Evolutionary conservation across 106 monocot genomes (phyloP), one percentile per base, ranked within the genome.

Genomic region (Acorus calamus): DNA sequence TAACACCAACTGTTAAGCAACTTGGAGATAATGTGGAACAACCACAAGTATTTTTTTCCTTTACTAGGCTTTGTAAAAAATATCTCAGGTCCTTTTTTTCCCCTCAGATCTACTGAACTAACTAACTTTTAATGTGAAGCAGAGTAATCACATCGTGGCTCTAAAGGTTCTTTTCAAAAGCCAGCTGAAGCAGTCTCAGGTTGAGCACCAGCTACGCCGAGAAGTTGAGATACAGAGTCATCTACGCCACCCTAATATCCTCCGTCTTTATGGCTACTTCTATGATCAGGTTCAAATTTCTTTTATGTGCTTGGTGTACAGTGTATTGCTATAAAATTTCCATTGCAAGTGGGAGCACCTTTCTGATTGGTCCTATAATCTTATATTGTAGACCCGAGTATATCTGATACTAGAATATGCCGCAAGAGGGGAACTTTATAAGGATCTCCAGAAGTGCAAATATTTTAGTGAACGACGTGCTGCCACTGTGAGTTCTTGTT

Each of bases 401-500:
- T 51, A 51, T 51, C 9, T 51, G 51, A 51, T 51, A 51, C 9
- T 51, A 51, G 51, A 51, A 51, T 51, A 51, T 51, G 51, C 51
- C 5, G 51, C 51, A 9, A 51, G 9, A 51, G 51, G 51, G 0
- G 51, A 51, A 9, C 51, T 51, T 9, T 51, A 51, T 9, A 51
- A 51, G 9, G 51, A 51, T 7, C 7, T 51, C 7, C 51, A 51
- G 51, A 51, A 51, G 9, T 51, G 51, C 51, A 51, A 51, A 51
- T 51, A 51, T 9, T 51, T 51, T 9, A 51, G 51, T 51, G 51
- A 51, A 9, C 5, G 51, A 51, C 5, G 51, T 5, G 51, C 51
- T 51, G 51, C 51, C 7, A 9, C 51, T 49, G 98, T 99, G 64
- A 86, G 89, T 72, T 59, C 14, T 52, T 13, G 4, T 62, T 12